Base-by-base conservation (phyloP, 2,329 filamentous ascomycete species). In the Pseudogymnoascus verrucosus region DNA sequence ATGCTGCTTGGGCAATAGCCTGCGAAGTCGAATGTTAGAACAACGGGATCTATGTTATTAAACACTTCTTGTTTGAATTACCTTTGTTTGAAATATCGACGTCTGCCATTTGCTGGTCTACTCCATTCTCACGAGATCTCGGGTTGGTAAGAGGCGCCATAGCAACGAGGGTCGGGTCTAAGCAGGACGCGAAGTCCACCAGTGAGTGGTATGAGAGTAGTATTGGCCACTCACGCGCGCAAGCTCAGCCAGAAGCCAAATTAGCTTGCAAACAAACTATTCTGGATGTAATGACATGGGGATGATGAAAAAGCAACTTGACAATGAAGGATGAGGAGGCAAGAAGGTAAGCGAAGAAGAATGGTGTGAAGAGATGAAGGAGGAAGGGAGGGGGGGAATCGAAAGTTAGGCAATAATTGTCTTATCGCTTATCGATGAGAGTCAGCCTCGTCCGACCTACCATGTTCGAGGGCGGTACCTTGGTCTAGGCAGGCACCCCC, bases 21-120 rank as follows among this genome's bases (percentile, higher is more conserved):
- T 61, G 62, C 69, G 67, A 67, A 65, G 61, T 23, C 70, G 11
- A 23, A 67, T 67, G 14, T 65, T 62, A 12, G 64, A 67, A 57
- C 44, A 44, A 66, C 67, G 61, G 21, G n/a, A 26, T 65, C n/a
- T n/a, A 62, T 51, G 34, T 5, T n/a, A 51, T 44, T 44, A 14
- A 28, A 44, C 28, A 34, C 28, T 19, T 19, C 19, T 31, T 62
- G 14, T 34, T n/a, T 19, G n/a, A 11, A 26, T 40, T 21, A 51
- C 60, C 39, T 44, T 51, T 6, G 21, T n/a, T 44, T 42, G 60
- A 62, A 44, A 62, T 62, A 28, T 21, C 11, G 28, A 34, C 51
- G 16, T 36, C 28, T 57, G 51, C 28, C 51, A 57, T 36, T 2
- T 11, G 28, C 28, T 57, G 28, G n/a, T 57, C 51, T 21, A 57